A percentile compares a stretch with the other conserved stretches of the same genome.
Evolutionary conservation across 495 filamentous ascomycete genomes (phyloP).

Genomic region (Neurospora sp.): DNA sequence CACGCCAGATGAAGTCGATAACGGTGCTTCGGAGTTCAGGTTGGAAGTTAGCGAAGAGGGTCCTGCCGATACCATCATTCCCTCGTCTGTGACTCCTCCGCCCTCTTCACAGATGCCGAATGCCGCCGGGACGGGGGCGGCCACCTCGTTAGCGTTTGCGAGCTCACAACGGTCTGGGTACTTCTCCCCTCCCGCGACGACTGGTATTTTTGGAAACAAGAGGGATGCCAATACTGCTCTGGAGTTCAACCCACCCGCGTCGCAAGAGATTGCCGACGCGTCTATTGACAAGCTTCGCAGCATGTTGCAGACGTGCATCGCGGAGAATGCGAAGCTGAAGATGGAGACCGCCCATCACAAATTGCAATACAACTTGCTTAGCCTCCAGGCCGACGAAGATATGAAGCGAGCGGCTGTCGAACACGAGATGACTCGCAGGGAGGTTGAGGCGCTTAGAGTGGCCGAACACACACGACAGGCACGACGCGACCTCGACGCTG

Average conservation of each 20-base stretch:
- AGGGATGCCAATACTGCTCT: constrained; percentile 40
- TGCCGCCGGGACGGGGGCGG: constrained; percentile 18
- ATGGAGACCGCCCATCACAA: constrained; percentile 87
- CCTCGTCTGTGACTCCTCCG: constrained; percentile 58
- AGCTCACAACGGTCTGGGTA: constrained; percentile 31
- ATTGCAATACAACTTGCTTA: constrained; percentile 78
- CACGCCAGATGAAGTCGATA: constrained; percentile 22
- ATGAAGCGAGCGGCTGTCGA: constrained; percentile 84
- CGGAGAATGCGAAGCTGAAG: constrained; percentile 53
- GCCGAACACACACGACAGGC: constrained; percentile 43
- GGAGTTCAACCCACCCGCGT: constrained; percentile 47
- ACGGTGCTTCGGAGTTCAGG: constrained; percentile 25
- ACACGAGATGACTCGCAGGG: constrained; percentile 81
- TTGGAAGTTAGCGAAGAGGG: constrained; percentile 32
- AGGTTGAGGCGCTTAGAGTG: constrained; percentile 76
- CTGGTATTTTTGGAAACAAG: constrained; percentile 34
- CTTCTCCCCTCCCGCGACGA: constrained; percentile 49
- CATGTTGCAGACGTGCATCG: constrained; percentile 41
- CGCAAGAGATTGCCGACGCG: constrained; percentile 55
- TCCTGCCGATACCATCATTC: constrained; percentile 25
- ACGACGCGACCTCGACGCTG: constrained; percentile 30
- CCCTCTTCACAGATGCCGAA: constrained; percentile 58
- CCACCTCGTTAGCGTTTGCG: constrained; percentile 33
- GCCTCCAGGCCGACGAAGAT: constrained; percentile 77
- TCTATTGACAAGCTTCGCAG: constrained; percentile 47